phyloP scores from a whole-genome alignment of 495 filamentous ascomycete species.

The Penicillium nucicola region DNA sequence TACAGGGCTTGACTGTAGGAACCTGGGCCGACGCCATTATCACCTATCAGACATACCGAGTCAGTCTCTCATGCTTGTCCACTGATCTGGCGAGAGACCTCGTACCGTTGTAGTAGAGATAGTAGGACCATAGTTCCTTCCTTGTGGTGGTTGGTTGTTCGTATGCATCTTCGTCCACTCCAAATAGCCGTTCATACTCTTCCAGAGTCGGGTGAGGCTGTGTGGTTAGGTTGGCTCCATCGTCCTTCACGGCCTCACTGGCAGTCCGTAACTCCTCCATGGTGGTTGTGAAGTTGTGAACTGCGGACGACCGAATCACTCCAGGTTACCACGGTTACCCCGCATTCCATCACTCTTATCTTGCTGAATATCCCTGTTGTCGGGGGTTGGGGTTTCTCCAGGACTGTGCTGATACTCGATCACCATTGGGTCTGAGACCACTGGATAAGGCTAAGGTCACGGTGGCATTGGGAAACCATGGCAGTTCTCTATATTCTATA shows the following conservation, averaged over 20 bases:
- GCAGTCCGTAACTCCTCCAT: background rate
- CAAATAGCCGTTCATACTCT: conserved; percentile 40
- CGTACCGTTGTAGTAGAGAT: conserved; percentile 45
- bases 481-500: no score
- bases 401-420: no score
- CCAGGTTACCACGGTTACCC: conserved; percentile 6
- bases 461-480: no score
- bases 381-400: no score
- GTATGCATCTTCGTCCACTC: conserved; percentile 35
- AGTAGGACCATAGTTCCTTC: conserved; percentile 49
- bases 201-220: conserved; percentile 16
- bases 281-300: background rate
- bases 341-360: conserved; percentile 5
- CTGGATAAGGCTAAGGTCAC: no score
- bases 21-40: conserved; percentile 48
- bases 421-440: no score
- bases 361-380: background rate
- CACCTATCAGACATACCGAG: conserved; percentile 20
- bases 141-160: conserved; percentile 45
- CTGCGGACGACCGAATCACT: no score
- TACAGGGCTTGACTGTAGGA: conserved; percentile 46
- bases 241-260: conserved; percentile 3
- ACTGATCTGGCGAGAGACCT: no score
- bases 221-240: background rate
- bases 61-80: background rate